Percentiles rank a stretch among this genome's conserved stretches.
Conservation (phyloP, 352 stramenopile genomes). For the Globisporangium orthogonon region DNA sequence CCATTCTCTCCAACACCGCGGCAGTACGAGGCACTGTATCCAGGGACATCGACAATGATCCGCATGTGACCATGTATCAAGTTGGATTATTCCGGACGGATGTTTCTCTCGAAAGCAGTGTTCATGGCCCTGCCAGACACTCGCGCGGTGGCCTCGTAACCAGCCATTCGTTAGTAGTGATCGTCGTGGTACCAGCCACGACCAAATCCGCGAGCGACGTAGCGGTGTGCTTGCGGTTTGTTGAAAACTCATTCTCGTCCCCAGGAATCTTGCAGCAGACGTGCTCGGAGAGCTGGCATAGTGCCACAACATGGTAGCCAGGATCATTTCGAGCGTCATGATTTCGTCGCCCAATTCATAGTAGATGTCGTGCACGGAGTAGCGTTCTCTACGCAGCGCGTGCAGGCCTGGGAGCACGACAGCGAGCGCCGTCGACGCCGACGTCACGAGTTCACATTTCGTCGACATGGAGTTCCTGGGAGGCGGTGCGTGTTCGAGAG, state of each 20-base stretch:
- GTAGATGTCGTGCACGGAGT: background rate
- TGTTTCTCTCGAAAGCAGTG: background rate
- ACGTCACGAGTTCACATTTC: background rate
- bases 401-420: background rate
- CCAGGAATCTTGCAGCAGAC: background rate
- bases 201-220: background rate
- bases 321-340: background rate
- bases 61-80: background rate
- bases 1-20: background rate
- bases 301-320: background rate
- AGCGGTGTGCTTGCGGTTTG: background rate
- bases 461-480: background rate
- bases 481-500: background rate
- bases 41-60: constrained; percentile 3
- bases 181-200: constrained; percentile 5
- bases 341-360: background rate
- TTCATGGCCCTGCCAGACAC: background rate
- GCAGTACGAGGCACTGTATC: constrained; percentile 4
- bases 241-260: background rate
- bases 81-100: background rate
- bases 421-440: background rate
- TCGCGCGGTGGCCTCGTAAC: background rate
- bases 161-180: constrained; percentile 3
- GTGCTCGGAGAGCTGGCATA: background rate
- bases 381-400: background rate